Evolutionary conservation across 2,329 filamentous ascomycete genomes (phyloP), one percentile per base, ranked within the genome.

Genomic region (Aureobasidium pullulans): DNA sequence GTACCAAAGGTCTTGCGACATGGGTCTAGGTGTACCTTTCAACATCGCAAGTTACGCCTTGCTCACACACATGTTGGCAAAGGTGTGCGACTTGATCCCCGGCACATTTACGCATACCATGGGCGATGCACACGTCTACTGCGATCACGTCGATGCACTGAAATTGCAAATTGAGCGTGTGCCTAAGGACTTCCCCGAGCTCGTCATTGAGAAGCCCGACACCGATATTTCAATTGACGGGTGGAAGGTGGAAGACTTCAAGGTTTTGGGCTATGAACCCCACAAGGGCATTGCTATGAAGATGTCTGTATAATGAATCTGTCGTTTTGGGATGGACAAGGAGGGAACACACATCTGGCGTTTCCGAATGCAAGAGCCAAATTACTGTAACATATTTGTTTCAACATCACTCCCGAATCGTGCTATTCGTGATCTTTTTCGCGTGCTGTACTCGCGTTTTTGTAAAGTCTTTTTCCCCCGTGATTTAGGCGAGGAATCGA

Each of bases 61-160:
- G 60, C 78, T 99, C 42, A 96, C 92, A 43, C 92, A 97, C 73
- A 97, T 99, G 88, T 77, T 99, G 48, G 93, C 94, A 0, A 87
- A 92, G 70, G 90, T 88, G 10, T 91, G 88, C 69, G 87, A 92
- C 65, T 75, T 99, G 58, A 82, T 89, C 0, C 91, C 94, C 0
- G 94, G 93, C 0, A 93, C 84, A 54, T 81, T 99, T 63, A 94
- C 91, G 40, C 94, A 97, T 73, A 91, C 91, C 50, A 96, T 99
- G 91, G 94, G 94, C 13, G 94, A 99, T 73, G 90, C 93, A n/a
- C 94, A 99, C 73, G 87, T 99, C 1, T 99, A 99, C 74, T 75
- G 87, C 7, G 93, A 99, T 72, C 94, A 99, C 72, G 83, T 96
- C 7, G 91, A 96, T 57, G 92, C 94, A 11, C 77, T 99, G 60